phyloP scores from a whole-genome alignment of 176 grass and related monocot genomes.

The Areca catechu region DNA sequence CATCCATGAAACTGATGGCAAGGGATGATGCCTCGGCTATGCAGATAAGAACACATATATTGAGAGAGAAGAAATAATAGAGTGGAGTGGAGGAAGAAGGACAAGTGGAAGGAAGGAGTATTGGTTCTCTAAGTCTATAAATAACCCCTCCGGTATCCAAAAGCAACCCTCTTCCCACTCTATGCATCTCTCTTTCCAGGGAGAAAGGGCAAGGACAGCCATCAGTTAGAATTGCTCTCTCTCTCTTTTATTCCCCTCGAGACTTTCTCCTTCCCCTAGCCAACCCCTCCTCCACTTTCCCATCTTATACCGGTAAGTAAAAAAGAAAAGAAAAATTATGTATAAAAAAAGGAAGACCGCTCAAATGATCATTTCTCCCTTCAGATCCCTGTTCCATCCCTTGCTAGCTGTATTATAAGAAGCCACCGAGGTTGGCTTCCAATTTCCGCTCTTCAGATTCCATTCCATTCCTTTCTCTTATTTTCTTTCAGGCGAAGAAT shows the following conservation, averaged over 20 bases:
- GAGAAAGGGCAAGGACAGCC: not conserved
- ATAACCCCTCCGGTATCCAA: not conserved
- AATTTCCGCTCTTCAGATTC: too few species aligned
- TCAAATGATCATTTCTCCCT: not conserved
- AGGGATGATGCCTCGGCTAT: slow-evolving; percentile 5
- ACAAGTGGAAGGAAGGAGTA: not conserved
- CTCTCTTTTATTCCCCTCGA: not conserved
- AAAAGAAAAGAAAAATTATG: not conserved
- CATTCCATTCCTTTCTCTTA: too few species aligned
- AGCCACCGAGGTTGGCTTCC: too few species aligned
- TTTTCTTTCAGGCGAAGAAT: not conserved
- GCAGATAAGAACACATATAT: not conserved
- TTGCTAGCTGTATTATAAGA: too few species aligned
- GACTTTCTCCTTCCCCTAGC: not conserved
- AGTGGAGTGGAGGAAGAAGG: not conserved
- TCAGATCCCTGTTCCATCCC: not conserved
- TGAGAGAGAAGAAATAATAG: not conserved
- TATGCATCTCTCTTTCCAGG: not conserved
- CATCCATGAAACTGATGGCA: slow-evolving; percentile 3
- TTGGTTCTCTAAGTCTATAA: not conserved
- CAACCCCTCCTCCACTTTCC: not conserved
- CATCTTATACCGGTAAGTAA: slow-evolving; percentile 1
- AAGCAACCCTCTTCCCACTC: not conserved
- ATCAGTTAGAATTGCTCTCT: not conserved
- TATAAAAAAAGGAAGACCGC: not conserved